Evolutionary conservation across 2,329 filamentous ascomycete genomes (phyloP).

Genomic region (Trichoderma sp.): DNA sequence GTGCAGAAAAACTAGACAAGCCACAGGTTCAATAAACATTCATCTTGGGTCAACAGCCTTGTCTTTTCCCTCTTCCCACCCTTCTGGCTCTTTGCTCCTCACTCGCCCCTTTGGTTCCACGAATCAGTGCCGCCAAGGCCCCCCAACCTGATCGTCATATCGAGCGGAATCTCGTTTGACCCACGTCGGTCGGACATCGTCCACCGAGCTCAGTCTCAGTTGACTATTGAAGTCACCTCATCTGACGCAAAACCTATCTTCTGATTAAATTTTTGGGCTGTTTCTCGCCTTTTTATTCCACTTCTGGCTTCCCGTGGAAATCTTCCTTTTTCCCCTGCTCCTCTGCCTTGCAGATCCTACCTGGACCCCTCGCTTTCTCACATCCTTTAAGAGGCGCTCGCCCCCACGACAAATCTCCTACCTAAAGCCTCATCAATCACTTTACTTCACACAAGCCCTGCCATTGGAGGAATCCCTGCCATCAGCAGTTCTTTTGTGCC

Average conservation of each 20-base stretch:
- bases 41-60: neutral
- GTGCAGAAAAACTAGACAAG: neutral
- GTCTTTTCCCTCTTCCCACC: neutral
- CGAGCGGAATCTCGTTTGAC: conserved; percentile 15
- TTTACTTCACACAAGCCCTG: neutral
- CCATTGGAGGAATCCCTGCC: neutral
- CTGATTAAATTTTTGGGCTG: conserved; percentile 3
- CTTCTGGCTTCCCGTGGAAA: conserved; percentile 2
- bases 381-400: neutral
- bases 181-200: conserved; percentile 14
- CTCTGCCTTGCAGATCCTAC: neutral
- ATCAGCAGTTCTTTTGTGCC: neutral
- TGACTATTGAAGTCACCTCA: conserved; percentile 12
- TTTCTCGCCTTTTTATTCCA: conserved; percentile 3
- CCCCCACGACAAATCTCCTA: neutral
- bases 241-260: conserved; percentile 10
- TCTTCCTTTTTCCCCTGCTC: neutral
- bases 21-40: neutral
- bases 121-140: conserved; percentile 9
- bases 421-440: neutral
- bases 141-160: conserved; percentile 10
- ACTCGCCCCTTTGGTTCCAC: conserved; percentile 6
- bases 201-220: conserved; percentile 14
- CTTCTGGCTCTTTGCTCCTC: neutral
- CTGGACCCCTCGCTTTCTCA: neutral